Conservation (phyloP, 305 asterid genomes). For the Solanum hybrid region DNA sequence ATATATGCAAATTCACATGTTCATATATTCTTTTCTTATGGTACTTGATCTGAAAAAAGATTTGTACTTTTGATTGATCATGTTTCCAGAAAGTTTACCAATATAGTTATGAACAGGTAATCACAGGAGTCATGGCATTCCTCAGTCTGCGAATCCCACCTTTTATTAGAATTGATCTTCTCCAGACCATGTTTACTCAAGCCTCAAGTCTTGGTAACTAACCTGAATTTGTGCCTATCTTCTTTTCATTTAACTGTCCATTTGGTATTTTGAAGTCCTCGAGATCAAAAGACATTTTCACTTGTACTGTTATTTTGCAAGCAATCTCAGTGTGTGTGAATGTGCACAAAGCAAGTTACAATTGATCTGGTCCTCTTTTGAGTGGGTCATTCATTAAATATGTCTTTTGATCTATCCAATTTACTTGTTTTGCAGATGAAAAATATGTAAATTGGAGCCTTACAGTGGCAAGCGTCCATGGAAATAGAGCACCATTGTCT, state of each 20-base stretch:
- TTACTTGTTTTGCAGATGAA: constrained; percentile 45
- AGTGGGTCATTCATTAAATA: background rate
- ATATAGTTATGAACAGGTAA: constrained; percentile 48
- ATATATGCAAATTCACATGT: background rate
- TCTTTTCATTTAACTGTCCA: background rate
- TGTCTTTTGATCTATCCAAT: background rate
- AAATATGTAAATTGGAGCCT: constrained; percentile 89
- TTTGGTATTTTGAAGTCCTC: background rate
- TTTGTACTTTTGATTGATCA: background rate
- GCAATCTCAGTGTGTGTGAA: background rate
- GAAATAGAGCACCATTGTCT: constrained; percentile 76
- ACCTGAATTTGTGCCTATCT: constrained; percentile 1
- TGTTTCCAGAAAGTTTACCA: constrained; percentile 16
- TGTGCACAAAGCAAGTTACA: background rate
- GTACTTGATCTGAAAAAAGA: background rate
- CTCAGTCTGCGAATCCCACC: constrained; percentile 67
- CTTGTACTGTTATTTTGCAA: background rate
- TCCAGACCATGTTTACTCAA: constrained; percentile 66
- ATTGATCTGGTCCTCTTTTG: background rate
- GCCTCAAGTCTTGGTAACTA: constrained; percentile 63
- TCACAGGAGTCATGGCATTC: constrained; percentile 65
- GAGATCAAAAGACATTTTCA: background rate
- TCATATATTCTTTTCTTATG: background rate
- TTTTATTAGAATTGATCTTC: constrained; percentile 74
- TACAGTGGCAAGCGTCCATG: constrained; percentile 73